These are phyloP conservation scores for Recurvomyces mirabilis DNA, from an alignment of 495 filamentous ascomycete genomes.

Conservation along the genomic window DNA sequence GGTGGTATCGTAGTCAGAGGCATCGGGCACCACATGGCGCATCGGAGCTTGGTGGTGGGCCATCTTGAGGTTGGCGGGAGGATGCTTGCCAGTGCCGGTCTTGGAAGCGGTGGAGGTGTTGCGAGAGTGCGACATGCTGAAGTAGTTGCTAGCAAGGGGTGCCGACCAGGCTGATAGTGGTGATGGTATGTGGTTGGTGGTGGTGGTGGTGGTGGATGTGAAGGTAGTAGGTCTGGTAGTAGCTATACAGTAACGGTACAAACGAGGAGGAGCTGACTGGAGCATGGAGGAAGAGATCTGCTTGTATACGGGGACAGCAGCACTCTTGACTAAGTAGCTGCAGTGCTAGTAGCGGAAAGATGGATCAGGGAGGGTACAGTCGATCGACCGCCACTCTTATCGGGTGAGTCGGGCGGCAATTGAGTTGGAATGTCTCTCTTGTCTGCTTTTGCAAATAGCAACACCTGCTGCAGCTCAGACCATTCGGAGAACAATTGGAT, in stretches of 20 bases:
- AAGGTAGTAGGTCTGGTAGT: not conserved
- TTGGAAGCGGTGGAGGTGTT: conserved; percentile 1
- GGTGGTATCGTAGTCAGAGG: conserved; percentile 46
- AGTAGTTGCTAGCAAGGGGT: not conserved
- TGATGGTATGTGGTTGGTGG: not conserved
- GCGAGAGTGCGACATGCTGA: conserved; percentile 8
- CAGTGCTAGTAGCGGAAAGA: not conserved
- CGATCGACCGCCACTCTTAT: too few relatives aligned
- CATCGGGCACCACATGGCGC: conserved; percentile 6
- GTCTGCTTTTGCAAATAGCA: not conserved
- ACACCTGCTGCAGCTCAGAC: too few relatives aligned
- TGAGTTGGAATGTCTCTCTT: too few relatives aligned
- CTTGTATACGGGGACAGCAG: not conserved
- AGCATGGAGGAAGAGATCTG: conserved; percentile 2
- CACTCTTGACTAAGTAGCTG: not conserved
- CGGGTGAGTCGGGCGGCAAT: too few relatives aligned
- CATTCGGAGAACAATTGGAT: too few relatives aligned
- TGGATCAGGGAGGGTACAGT: too few relatives aligned
- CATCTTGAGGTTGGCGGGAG: conserved; percentile 25
- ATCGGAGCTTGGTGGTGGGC: conserved; percentile 10
- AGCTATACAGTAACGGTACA: conserved; percentile 1
- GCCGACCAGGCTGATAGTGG: conserved; percentile 10
- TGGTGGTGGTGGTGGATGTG: too few relatives aligned
- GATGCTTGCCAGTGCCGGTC: conserved; percentile 4
- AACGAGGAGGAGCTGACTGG: not conserved